phyloP scores from a whole-genome alignment of 2,329 filamentous ascomycete species.

The Stachybotrys echinatus region DNA sequence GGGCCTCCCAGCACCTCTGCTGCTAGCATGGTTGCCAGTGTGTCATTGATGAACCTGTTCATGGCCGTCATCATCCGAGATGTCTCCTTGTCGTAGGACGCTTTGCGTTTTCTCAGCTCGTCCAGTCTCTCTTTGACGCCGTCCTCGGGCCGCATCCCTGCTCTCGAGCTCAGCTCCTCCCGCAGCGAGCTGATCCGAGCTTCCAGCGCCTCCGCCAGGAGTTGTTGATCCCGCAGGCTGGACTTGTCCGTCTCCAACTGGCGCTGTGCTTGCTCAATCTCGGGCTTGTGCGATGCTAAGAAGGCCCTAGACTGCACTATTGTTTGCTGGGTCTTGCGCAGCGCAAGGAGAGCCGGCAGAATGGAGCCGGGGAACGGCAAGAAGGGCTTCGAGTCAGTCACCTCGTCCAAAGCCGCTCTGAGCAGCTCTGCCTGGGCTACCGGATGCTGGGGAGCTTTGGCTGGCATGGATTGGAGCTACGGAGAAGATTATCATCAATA shows the following conservation, averaged over 20 bases:
- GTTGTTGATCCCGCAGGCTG: slow-evolving; percentile 48
- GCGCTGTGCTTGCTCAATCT: slow-evolving; percentile 36
- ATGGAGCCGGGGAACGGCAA: slow-evolving; percentile 63
- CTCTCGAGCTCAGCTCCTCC: slow-evolving; percentile 49
- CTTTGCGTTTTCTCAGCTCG: slow-evolving; percentile 54
- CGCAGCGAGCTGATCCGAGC: slow-evolving; percentile 56
- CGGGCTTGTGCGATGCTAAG: slow-evolving; percentile 38
- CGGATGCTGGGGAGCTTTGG: slow-evolving; percentile 11
- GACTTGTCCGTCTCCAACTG: slow-evolving; percentile 46
- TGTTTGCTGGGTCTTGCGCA: slow-evolving; percentile 61
- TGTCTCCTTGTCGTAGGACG: slow-evolving; percentile 56
- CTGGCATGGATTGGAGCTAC: slow-evolving; percentile 21
- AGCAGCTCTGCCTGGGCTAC: slow-evolving; percentile 35
- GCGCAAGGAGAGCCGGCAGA: slow-evolving; percentile 65
- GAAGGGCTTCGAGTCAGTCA: slow-evolving; percentile 57
- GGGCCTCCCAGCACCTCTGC: slow-evolving; percentile 81
- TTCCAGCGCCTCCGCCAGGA: slow-evolving; percentile 47
- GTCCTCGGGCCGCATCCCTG: slow-evolving; percentile 55
- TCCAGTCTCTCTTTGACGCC: slow-evolving; percentile 57
- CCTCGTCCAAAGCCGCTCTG: slow-evolving; percentile 59
- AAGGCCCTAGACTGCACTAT: slow-evolving; percentile 60
- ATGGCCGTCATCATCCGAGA: slow-evolving; percentile 57
- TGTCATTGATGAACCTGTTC: slow-evolving; percentile 64
- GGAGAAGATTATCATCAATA: neutral
- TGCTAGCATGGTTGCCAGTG: slow-evolving; percentile 70